phyloP scores from a whole-genome alignment of 2,329 filamentous ascomycete genomes.

The Tolypocladium tropicale region DNA sequence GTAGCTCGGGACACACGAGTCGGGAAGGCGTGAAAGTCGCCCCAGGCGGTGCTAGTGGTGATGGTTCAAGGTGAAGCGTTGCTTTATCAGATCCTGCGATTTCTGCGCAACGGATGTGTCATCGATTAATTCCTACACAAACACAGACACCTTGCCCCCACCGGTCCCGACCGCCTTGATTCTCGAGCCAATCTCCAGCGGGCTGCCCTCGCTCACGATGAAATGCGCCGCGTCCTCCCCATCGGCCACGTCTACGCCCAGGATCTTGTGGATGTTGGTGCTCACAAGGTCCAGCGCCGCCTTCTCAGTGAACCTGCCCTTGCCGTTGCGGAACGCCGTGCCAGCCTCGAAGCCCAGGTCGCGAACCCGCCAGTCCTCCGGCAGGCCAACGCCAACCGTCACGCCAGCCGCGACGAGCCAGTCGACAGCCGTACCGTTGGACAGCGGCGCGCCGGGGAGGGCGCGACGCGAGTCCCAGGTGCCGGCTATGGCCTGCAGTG shows the following conservation, averaged over 20 bases:
- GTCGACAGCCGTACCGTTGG: constrained; percentile 53
- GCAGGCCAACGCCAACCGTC: constrained; percentile 43
- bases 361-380: constrained; percentile 52
- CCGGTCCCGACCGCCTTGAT: constrained; percentile 40
- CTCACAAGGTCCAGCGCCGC: constrained; percentile 48
- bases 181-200: constrained; percentile 46
- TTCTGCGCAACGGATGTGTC: neutral
- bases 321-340: constrained; percentile 45
- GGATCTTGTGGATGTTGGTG: constrained; percentile 44
- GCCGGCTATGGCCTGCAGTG: constrained; percentile 42
- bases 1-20: neutral
- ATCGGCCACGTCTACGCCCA: constrained; percentile 33
- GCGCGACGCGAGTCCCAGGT: constrained; percentile 53
- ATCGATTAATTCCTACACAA: neutral
- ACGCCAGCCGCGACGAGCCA: constrained; percentile 49
- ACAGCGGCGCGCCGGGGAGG: constrained; percentile 53
- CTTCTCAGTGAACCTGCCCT: constrained; percentile 40
- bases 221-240: constrained; percentile 34
- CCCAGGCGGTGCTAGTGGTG: neutral
- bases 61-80: neutral
- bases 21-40: neutral
- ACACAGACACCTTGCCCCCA: constrained; percentile 11
- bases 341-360: constrained; percentile 51
- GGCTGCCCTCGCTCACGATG: constrained; percentile 52
- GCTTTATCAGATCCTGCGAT: neutral